These are phyloP conservation scores for Leishmania amazonensis DNA, from an alignment of 208 protist species.

Conservation along the genomic window DNA sequence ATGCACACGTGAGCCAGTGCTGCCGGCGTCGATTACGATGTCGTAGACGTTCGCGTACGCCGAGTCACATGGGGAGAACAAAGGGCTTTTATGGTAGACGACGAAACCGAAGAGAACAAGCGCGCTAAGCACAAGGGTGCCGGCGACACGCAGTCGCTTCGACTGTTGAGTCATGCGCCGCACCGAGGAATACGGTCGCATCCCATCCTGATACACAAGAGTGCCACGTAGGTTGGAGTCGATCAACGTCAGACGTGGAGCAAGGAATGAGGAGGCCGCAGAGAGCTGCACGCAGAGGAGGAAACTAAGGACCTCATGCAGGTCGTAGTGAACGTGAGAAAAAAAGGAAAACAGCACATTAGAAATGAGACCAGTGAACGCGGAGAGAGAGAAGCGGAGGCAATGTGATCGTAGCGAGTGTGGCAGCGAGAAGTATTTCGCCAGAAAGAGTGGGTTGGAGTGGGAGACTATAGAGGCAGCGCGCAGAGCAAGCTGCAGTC, in stretches of 20 bases:
- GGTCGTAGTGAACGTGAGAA: background rate
- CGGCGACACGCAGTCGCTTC: slow-evolving; percentile 10
- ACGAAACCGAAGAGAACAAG: slow-evolving; percentile 13
- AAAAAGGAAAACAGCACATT: background rate
- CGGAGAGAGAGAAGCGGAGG: background rate
- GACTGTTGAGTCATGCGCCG: slow-evolving; percentile 12
- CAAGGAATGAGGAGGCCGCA: background rate
- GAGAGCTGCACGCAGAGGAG: background rate
- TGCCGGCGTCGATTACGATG: slow-evolving; percentile 72
- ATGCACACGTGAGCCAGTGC: slow-evolving; percentile 71
- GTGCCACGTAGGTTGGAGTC: background rate
- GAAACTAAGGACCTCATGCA: background rate
- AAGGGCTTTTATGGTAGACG: background rate
- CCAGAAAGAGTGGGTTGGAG: background rate
- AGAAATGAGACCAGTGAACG: background rate
- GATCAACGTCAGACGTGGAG: background rate
- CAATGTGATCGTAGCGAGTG: background rate
- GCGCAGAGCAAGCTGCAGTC: background rate
- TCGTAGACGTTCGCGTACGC: slow-evolving; percentile 40
- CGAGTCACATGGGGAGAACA: slow-evolving; percentile 12
- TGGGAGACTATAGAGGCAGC: background rate
- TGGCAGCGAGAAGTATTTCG: background rate
- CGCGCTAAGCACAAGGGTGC: slow-evolving; percentile 1
- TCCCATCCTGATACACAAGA: background rate
- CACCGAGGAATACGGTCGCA: slow-evolving; percentile 1